These are phyloP conservation scores for Rubus parviflorus DNA, from an alignment of 306 rosid genomes.

Conservation along the genomic window DNA sequence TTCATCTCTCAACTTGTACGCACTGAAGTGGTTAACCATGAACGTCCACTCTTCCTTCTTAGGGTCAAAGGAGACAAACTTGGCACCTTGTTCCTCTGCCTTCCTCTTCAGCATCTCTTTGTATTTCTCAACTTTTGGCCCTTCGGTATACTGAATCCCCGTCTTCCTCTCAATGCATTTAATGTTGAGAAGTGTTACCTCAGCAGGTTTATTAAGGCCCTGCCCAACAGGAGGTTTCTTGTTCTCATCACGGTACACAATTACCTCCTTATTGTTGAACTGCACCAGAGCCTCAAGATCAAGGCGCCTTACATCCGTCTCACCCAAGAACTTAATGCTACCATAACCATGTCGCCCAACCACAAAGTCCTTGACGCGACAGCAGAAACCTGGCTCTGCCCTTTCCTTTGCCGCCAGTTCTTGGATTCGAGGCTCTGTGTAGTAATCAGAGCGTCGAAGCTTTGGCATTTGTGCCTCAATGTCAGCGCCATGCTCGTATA, in stretches of 20 bases:
- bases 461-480: constrained; percentile 97
- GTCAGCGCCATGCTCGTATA: constrained; percentile 94
- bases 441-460: constrained; percentile 86
- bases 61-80: constrained; percentile 75
- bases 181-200: constrained; percentile 87
- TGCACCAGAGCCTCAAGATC: constrained; percentile 85
- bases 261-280: constrained; percentile 92
- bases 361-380: constrained; percentile 77
- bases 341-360: constrained; percentile 94
- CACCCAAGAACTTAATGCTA: constrained; percentile 85
- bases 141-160: constrained; percentile 68
- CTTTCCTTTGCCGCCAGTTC: constrained; percentile 98
- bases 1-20: constrained; percentile 54
- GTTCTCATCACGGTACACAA: constrained; percentile 84
- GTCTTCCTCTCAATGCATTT: constrained; percentile 80
- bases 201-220: constrained; percentile 97
- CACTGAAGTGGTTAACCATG: constrained; percentile 79
- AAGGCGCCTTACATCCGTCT: constrained; percentile 86
- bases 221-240: constrained; percentile 97
- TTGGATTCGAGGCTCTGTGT: constrained; percentile 81
- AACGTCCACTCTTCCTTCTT: constrained; percentile 91
- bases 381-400: constrained; percentile 89
- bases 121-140: constrained; percentile 77
- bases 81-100: constrained; percentile 93
- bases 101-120: constrained; percentile 88